phyloP scores from a whole-genome alignment of 2,329 filamentous ascomycete genomes.

The Fonsecaea pugnacius region DNA sequence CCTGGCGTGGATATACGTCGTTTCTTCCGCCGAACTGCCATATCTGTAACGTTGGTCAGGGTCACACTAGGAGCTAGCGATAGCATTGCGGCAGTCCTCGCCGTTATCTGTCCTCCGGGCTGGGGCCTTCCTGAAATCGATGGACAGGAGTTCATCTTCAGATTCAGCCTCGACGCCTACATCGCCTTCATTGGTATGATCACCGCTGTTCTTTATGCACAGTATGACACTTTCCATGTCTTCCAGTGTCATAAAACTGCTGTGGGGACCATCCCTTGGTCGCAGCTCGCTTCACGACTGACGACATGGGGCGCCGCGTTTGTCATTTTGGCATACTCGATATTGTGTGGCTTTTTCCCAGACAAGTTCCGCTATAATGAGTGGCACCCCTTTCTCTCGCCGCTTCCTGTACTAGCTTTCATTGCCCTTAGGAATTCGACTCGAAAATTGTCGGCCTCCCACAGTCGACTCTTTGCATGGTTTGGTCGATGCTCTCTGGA shows the following conservation, averaged over 20 bases:
- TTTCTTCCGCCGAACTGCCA: constrained; percentile 55
- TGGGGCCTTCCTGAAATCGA: constrained; percentile 43
- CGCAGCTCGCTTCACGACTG: not conserved
- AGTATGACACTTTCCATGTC: constrained; percentile 24
- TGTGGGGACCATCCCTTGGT: not conserved
- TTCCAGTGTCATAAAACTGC: not conserved
- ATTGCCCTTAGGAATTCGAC: constrained; percentile 58
- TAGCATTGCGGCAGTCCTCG: constrained; percentile 50
- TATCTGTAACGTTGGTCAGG: constrained; percentile 49
- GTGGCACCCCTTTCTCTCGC: constrained; percentile 60
- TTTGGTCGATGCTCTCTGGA: constrained; percentile 64
- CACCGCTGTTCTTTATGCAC: constrained; percentile 51
- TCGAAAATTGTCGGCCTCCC: constrained; percentile 47
- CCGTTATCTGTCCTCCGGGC: constrained; percentile 39
- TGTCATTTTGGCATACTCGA: constrained; percentile 30
- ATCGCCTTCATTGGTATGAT: constrained; percentile 63
- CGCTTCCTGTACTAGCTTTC: constrained; percentile 59
- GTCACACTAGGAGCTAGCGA: constrained; percentile 41
- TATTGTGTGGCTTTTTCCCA: constrained; percentile 36
- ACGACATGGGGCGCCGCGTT: constrained; percentile 36
- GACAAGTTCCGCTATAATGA: constrained; percentile 54
- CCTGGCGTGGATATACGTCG: constrained; percentile 51
- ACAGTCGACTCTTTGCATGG: constrained; percentile 57
- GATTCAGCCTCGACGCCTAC: constrained; percentile 59
- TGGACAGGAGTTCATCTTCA: constrained; percentile 53